phyloP scores from a whole-genome alignment of 305 asterid genomes.

The Fraxinus nigra region DNA sequence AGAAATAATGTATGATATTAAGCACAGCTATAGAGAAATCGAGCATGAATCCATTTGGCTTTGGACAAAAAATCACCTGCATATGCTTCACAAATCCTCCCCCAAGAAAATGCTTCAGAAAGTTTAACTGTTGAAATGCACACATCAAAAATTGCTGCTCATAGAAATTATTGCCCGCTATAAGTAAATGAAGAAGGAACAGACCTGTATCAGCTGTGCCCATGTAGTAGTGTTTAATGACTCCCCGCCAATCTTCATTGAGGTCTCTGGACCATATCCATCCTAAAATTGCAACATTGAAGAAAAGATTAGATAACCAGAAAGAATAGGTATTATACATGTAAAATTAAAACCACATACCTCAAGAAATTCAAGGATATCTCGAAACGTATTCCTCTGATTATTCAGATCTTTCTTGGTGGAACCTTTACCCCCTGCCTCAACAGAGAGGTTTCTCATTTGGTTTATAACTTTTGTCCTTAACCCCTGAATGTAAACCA shows the following conservation, averaged over 20 bases:
- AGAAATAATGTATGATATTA: neutral
- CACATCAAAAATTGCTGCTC: slow-evolving; percentile 10
- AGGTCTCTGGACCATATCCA: slow-evolving; percentile 65
- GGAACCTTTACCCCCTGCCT: slow-evolving; percentile 94
- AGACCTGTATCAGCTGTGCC: slow-evolving; percentile 80
- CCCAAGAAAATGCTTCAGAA: slow-evolving; percentile 84
- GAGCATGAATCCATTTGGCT: neutral
- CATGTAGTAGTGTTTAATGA: slow-evolving; percentile 58
- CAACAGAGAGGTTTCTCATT: slow-evolving; percentile 66
- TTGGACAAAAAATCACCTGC: slow-evolving; percentile 50
- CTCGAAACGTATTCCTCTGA: slow-evolving; percentile 82
- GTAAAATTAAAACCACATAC: slow-evolving; percentile 31
- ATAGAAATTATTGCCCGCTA: neutral
- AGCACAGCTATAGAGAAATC: neutral
- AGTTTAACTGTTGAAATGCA: slow-evolving; percentile 57
- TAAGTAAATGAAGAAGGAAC: slow-evolving; percentile 10
- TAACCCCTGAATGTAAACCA: slow-evolving; percentile 60
- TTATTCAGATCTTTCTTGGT: slow-evolving; percentile 86
- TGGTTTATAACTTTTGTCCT: slow-evolving; percentile 67
- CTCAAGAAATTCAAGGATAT: slow-evolving; percentile 81
- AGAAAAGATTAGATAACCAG: slow-evolving; percentile 1
- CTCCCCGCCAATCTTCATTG: slow-evolving; percentile 77
- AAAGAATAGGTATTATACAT: neutral
- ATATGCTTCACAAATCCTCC: slow-evolving; percentile 97
- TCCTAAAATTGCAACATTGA: slow-evolving; percentile 41